Evolutionary conservation across 495 filamentous ascomycete genomes (phyloP).

Genomic region (Massariosphaeria phaeospora): DNA sequence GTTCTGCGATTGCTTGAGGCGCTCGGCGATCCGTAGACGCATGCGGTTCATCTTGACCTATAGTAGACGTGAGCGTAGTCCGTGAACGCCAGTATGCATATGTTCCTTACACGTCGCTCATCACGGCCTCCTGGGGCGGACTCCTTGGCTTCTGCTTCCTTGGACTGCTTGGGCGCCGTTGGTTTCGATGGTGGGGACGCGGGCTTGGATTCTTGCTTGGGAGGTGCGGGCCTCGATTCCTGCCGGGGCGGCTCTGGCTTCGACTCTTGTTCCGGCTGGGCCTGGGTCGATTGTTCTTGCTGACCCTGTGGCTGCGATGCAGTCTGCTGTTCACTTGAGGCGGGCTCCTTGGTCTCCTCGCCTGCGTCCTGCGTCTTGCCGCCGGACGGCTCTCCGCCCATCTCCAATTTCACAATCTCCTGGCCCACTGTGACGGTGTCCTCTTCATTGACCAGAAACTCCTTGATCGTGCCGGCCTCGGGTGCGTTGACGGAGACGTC

Average conservation of each 20-base stretch:
- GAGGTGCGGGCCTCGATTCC: slow-evolving; percentile 32
- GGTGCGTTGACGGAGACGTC: slow-evolving; percentile 95
- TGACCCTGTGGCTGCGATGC: slow-evolving; percentile 51
- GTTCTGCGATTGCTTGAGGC: slow-evolving; percentile 98
- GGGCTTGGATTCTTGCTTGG: slow-evolving; percentile 37
- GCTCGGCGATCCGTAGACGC: slow-evolving; percentile 94
- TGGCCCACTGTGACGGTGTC: slow-evolving; percentile 95
- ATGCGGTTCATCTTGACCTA: slow-evolving; percentile 99
- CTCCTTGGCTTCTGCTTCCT: slow-evolving; percentile 46
- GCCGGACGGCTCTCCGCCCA: slow-evolving; percentile 58
- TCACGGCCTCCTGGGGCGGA: slow-evolving; percentile 67
- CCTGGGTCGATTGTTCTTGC: slow-evolving; percentile 45
- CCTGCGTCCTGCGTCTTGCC: slow-evolving; percentile 49
- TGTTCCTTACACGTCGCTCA: slow-evolving; percentile 82
- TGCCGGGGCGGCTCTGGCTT: slow-evolving; percentile 33
- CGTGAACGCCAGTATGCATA: slow-evolving; percentile 9
- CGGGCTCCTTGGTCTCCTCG: slow-evolving; percentile 56
- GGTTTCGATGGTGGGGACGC: slow-evolving; percentile 38
- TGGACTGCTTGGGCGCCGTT: slow-evolving; percentile 37
- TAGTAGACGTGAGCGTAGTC: not conserved
- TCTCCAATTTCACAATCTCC: slow-evolving; percentile 77
- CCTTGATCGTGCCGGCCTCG: slow-evolving; percentile 83
- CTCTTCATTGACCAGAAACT: slow-evolving; percentile 88
- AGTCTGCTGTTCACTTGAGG: slow-evolving; percentile 53
- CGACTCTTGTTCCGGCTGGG: slow-evolving; percentile 35